A percentile compares a stretch with the other conserved stretches of the same genome.
phyloP scores from a whole-genome alignment of 1,284 basidiomycete species.

The Apiotrichum gracile region DNA sequence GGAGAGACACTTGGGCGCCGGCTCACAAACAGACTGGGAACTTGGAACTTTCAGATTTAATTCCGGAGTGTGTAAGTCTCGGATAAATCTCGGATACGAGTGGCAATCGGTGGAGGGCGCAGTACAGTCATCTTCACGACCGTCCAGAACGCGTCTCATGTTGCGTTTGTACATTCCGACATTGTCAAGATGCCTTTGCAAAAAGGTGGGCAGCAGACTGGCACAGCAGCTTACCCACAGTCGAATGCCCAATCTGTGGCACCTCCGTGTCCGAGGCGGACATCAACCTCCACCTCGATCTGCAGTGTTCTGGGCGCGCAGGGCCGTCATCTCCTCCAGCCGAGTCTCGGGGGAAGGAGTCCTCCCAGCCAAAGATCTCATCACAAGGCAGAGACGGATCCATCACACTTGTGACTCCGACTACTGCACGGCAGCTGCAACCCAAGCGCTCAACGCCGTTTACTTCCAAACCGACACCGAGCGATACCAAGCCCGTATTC shows the following conservation, averaged over 20 bases:
- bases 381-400: neutral
- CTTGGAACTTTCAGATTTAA: neutral
- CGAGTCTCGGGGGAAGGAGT: neutral
- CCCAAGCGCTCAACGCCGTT: neutral
- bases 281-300: slow-evolving; percentile 48
- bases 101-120: neutral
- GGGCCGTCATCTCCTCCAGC: slow-evolving; percentile 9
- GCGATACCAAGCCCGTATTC: neutral
- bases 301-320: slow-evolving; percentile 27
- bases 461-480: neutral
- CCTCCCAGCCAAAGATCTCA: neutral
- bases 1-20: no score
- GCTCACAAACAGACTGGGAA: neutral
- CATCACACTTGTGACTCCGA: slow-evolving; percentile 9
- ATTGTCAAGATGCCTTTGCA: neutral
- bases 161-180: neutral
- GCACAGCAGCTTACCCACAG: neutral
- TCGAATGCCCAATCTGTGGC: slow-evolving; percentile 44
- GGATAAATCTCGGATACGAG: neutral
- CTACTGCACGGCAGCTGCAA: neutral
- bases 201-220: neutral
- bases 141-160: no score
- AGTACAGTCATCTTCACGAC: no score
- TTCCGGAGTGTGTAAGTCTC: neutral
- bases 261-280: slow-evolving; percentile 26